Evolutionary conservation across 1,284 basidiomycete genomes (phyloP), one percentile per base, ranked within the genome.

Genomic region (Coniferiporia sulphurascens): DNA sequence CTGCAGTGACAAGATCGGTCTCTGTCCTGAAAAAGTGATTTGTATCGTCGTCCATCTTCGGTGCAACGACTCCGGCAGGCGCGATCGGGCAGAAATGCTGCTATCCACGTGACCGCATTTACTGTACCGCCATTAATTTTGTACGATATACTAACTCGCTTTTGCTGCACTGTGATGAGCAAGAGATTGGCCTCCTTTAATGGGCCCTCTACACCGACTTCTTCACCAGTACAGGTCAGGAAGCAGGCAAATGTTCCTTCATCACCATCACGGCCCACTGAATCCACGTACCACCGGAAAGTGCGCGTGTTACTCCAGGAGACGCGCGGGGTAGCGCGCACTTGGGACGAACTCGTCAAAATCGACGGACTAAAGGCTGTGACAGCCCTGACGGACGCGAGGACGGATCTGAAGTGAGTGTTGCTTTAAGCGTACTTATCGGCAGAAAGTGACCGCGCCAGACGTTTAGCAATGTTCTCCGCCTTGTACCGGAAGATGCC

Each of bases 341-440:
- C 82, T 54, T 92, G 89, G 90, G 86, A 91, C 63, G 84, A 89
- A 63, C 75, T 91, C 53, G 82, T 91, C 1, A 76, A 86, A 13
- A 67, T 84, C n/a, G 88, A 92, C 65, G 90, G 90, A 1, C 70
- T 89, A 22, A 87, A 82, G 65, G 80, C 86, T 4, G 81, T 79
- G 4, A 83, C 78, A 61, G 79, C 73, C 56, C 74, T 91, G 34
- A 78, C 89, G 5, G 88, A 92, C 66, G 73, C 85, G 13, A 76
- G 89, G 52, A 92, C 89, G 22, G 88, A 91, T 64, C 75, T 92
- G 51, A 85, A 89, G 89, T 92, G 72, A 64, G 85, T 77, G 48
- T 10, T 48, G 19, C 35, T 44, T 36, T 17, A 27, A 21, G 19
- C 44, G 15, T 35, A 52, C 51, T 9, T 36, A 48, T 44, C 56